Evolutionary conservation across 257 asterid species (phyloP).

Genomic region (Lavandula angustifolia): DNA sequence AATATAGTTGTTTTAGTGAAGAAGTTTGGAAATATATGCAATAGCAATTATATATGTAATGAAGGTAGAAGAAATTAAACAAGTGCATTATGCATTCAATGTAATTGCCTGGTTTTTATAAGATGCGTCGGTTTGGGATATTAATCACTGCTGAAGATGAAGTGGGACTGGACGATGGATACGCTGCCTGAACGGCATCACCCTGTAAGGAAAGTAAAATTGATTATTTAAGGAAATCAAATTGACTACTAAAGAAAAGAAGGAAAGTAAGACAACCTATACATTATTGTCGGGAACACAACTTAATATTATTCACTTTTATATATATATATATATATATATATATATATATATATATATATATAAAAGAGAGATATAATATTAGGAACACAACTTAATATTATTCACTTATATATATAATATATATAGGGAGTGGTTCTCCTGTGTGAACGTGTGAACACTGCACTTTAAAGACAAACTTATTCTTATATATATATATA

Average conservation of each 20-base stretch:
- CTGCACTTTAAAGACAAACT: too few species aligned
- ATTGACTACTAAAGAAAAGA: not conserved
- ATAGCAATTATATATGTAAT: not conserved
- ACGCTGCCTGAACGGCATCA: constrained; percentile 23
- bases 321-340: too few species aligned
- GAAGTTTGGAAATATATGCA: not conserved
- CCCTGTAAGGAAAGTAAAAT: not conserved
- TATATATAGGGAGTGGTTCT: too few species aligned
- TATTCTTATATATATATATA: too few species aligned
- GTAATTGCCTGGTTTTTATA: constrained; percentile 9
- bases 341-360: too few species aligned
- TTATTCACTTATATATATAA: too few species aligned
- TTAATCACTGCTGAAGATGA: constrained; percentile 12
- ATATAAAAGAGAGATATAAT: too few species aligned
- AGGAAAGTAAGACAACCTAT: too few species aligned
- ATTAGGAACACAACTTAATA: too few species aligned
- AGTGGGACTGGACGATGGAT: constrained; percentile 24
- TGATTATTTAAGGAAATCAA: not conserved
- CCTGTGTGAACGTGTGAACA: too few species aligned
- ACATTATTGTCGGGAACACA: too few species aligned
- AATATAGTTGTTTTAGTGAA: not conserved
- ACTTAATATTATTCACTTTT: too few species aligned
- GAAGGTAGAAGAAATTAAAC: constrained; percentile 9
- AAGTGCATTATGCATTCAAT: constrained; percentile 31
- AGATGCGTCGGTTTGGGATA: constrained; percentile 36